A percentile compares a stretch with the other conserved stretches of the same genome.
phyloP scores from a whole-genome alignment of 257 asterid species.

The Solanum bulbocastanum region DNA sequence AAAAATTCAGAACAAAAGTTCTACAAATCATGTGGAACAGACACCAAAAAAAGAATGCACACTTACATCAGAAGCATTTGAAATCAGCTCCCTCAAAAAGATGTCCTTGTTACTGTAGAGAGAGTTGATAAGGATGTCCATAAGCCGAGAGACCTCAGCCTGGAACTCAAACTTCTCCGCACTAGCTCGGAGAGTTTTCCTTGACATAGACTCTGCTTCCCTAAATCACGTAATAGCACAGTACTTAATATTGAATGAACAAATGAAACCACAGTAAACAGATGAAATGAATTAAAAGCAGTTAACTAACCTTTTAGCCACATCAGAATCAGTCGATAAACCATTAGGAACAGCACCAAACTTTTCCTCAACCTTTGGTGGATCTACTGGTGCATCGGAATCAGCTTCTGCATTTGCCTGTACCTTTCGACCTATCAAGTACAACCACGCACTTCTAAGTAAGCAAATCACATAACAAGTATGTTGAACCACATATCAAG shows the following conservation, averaged over 20 bases:
- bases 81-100: conserved; percentile 90
- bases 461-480: background rate
- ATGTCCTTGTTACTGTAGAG: conserved; percentile 94
- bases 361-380: conserved; percentile 83
- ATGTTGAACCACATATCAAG: background rate
- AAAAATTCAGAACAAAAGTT: background rate
- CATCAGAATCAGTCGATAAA: conserved; percentile 85
- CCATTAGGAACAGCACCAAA: conserved; percentile 76
- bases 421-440: conserved; percentile 42
- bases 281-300: background rate
- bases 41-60: background rate
- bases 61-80: conserved; percentile 97
- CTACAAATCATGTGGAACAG: background rate
- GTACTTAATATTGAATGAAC: background rate
- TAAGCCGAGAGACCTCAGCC: conserved; percentile 95
- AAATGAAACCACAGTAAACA: background rate
- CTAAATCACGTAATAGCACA: conserved; percentile 23
- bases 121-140: conserved; percentile 96
- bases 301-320: conserved; percentile 48
- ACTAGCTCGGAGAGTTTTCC: conserved; percentile 47
- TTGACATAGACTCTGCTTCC: conserved; percentile 86
- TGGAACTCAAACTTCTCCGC: conserved; percentile 96
- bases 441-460: background rate
- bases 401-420: conserved; percentile 75
- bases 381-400: conserved; percentile 57